Percentiles rank a stretch among this genome's conserved stretches.
Conservation (phyloP, 1,139 yeast genomes). For the Magnusiomyces magnusii region DNA sequence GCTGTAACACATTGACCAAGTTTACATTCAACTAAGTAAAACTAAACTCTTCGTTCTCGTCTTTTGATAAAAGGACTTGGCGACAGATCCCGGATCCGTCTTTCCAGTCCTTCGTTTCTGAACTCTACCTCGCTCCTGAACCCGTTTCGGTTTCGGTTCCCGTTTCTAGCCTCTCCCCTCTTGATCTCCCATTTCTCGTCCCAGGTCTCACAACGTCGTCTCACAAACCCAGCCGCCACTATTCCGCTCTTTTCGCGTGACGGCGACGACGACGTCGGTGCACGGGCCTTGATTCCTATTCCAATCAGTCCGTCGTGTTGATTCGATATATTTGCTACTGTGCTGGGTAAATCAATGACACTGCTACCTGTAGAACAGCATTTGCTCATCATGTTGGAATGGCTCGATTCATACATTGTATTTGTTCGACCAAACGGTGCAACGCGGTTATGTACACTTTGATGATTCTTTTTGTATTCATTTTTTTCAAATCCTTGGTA, state of each 20-base stretch:
- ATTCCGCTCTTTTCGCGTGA: slow-evolving; percentile 12
- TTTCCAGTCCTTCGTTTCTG: too few species aligned
- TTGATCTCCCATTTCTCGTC: slow-evolving; percentile 5
- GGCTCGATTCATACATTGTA: too few species aligned
- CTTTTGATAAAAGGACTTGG: slow-evolving; percentile 28
- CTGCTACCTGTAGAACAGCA: too few species aligned
- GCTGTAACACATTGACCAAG: too few species aligned
- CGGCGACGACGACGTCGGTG: too few species aligned
- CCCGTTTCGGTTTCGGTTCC: too few species aligned
- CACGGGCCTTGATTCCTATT: not conserved
- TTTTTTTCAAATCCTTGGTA: not conserved
- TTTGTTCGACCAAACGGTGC: not conserved
- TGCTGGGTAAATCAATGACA: too few species aligned
- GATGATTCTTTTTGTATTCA: not conserved
- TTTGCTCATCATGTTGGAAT: too few species aligned
- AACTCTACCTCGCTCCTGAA: too few species aligned
- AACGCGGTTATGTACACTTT: not conserved
- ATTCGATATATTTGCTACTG: not conserved
- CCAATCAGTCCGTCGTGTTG: not conserved
- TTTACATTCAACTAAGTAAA: too few species aligned
- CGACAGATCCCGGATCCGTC: too few species aligned
- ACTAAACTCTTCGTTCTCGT: slow-evolving; percentile 3
- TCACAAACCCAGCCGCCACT: not conserved
- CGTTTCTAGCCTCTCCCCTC: not conserved
- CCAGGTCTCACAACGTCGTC: slow-evolving; percentile 11